Percentiles rank a stretch among this genome's conserved stretches.
Conservation (phyloP, 352 stramenopile genomes). For the Pythium grandisporangium region DNA sequence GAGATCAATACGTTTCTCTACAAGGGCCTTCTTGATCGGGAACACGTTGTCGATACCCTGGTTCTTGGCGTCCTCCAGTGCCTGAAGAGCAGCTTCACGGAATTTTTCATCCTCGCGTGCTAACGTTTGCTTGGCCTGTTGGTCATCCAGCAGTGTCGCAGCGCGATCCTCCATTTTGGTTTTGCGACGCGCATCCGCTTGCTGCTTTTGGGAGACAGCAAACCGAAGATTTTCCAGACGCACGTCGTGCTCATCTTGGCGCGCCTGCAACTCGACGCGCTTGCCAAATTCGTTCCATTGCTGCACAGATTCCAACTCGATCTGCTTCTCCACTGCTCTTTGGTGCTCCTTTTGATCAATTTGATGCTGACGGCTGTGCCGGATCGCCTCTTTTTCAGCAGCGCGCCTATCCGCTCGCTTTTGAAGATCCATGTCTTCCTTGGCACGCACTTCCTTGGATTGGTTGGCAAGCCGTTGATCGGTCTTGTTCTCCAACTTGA, state of each 20-base stretch:
- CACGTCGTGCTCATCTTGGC: slow-evolving; percentile 56
- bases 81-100: slow-evolving; percentile 36
- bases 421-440: slow-evolving; percentile 61
- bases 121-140: slow-evolving; percentile 21
- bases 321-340: slow-evolving; percentile 24
- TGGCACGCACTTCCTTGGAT: slow-evolving; percentile 54
- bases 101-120: slow-evolving; percentile 49
- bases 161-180: slow-evolving; percentile 30
- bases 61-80: slow-evolving; percentile 46
- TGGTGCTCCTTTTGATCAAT: slow-evolving; percentile 36
- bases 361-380: slow-evolving; percentile 45
- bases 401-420: slow-evolving; percentile 48
- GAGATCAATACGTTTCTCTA: slow-evolving; percentile 64
- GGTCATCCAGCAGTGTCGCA: slow-evolving; percentile 18
- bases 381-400: slow-evolving; percentile 49
- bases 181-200: slow-evolving; percentile 57
- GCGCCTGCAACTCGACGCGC: slow-evolving; percentile 36
- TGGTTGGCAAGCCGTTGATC: slow-evolving; percentile 55
- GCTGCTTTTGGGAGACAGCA: slow-evolving; percentile 65
- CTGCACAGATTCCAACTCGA: slow-evolving; percentile 31
- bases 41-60: slow-evolving; percentile 52
- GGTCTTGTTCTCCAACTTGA: slow-evolving; percentile 56
- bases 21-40: slow-evolving; percentile 62
- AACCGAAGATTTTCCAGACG: slow-evolving; percentile 47
- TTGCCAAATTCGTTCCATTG: slow-evolving; percentile 67